Evolutionary conservation across 495 filamentous ascomycete species (phyloP), one percentile per base, ranked within the genome.

Genomic region (Lophiotrema nucula): DNA sequence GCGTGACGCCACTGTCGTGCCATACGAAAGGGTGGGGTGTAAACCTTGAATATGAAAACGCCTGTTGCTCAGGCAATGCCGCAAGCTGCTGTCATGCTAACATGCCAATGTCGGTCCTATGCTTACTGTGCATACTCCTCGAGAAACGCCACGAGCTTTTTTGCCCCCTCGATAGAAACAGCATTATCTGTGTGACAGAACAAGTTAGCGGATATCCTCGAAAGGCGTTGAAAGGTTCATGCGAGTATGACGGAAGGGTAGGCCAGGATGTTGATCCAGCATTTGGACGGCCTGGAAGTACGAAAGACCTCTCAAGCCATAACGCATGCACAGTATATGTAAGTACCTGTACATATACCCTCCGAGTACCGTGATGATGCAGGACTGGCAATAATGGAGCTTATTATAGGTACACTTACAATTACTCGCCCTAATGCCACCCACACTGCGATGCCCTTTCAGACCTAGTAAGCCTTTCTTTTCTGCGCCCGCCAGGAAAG

Each of bases 401-500:
- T 8, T 8, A 15, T 35, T 8, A 8, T 8, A 15, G 31, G 8
- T 8, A 8, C 4, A 65, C 65, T 60, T 58, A 68, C 60, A 87
- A 58, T 83, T 85, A 60, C 73, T 79, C 28, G 80, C 77, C 18
- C 83, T 74, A 48, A 88, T 84, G 56, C 88, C 86, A 37, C 88
- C 86, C 1, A 95, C 86, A 56, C 85, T 89, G 53, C 90, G 75
- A 71, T 95, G 89, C 0, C 88, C 89, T 73, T 92, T 93, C 64
- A 93, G 70, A 12, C 90, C 89, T 27, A 78, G 77, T 37, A 95
- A 71, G 11, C 82, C 79, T 33, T 72, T 73, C 62, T 77, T 74
- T 31, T 83, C 81, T 11, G 88, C 88, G 23, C 86, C 85, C 47
- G 82, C 79, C 48, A 96, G 72, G 73, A 96, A 96, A 13, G 72